Evolutionary conservation across 208 protist genomes (phyloP).

Genomic region (Tritrichomonas foetus): DNA sequence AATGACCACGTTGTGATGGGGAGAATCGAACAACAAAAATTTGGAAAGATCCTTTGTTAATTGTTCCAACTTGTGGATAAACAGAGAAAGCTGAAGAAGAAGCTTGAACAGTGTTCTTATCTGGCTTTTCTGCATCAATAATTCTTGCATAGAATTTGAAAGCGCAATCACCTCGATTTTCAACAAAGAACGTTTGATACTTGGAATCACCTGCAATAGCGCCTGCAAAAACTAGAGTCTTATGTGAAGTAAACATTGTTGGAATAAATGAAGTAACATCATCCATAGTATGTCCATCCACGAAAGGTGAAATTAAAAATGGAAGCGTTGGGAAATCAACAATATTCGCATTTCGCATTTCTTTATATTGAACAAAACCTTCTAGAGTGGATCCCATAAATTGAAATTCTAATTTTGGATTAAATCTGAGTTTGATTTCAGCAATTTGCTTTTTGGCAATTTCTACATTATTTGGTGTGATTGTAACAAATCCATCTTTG

Average conservation of each 20-base stretch:
- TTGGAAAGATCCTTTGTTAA: constrained; percentile 18
- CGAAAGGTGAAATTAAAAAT: neutral
- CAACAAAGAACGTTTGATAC: constrained; percentile 22
- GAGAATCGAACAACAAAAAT: constrained; percentile 20
- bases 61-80: constrained; percentile 22
- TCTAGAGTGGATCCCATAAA: neutral
- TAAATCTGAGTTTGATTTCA: neutral
- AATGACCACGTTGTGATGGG: neutral
- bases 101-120: neutral
- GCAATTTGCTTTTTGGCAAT: neutral
- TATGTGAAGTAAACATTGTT: constrained; percentile 28
- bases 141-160: neutral
- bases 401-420: constrained; percentile 3
- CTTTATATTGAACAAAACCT: constrained; percentile 14
- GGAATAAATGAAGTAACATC: constrained; percentile 40
- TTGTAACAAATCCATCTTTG: neutral
- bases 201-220: neutral
- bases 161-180: neutral
- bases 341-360: neutral
- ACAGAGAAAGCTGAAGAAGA: neutral
- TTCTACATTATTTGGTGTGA: neutral
- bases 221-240: neutral
- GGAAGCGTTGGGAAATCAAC: neutral
- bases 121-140: neutral
- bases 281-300: constrained; percentile 22